A percentile compares a stretch with the other conserved stretches of the same genome.
Conservation (phyloP, 306 rosid species). For the Lathyrus aphaca region DNA sequence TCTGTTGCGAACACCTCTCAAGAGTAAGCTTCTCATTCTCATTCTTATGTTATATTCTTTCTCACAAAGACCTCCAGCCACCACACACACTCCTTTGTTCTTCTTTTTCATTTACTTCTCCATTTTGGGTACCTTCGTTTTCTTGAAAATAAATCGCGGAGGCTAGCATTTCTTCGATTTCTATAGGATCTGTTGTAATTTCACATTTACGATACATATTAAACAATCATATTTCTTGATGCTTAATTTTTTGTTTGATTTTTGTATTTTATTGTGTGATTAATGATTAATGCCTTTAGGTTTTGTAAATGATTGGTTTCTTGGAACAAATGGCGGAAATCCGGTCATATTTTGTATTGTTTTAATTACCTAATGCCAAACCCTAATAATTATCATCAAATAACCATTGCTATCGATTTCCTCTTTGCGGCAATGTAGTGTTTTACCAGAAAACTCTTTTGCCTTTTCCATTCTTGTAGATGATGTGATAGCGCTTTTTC, state of each 20-base stretch:
- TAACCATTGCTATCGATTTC: background rate
- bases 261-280: constrained; percentile 1
- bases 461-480: constrained; percentile 3
- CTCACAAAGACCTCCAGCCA: too few species aligned
- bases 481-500: background rate
- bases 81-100: too few species aligned
- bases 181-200: too few species aligned
- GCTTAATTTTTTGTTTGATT: background rate
- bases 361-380: background rate
- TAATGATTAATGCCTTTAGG: constrained; percentile 18
- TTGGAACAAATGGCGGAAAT: background rate
- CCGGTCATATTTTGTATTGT: background rate
- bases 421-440: background rate
- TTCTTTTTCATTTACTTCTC: too few species aligned
- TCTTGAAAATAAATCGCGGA: too few species aligned
- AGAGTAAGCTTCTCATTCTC: too few species aligned
- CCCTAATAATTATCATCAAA: background rate
- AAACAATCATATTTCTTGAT: constrained; percentile 1
- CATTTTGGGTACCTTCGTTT: too few species aligned
- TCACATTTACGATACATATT: background rate
- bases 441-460: background rate
- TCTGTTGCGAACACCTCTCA: too few species aligned
- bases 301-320: constrained; percentile 13
- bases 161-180: too few species aligned
- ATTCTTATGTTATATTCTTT: too few species aligned